Base-by-base conservation (phyloP, 2,329 filamentous ascomycete genomes). In the Beauveria sp. region DNA sequence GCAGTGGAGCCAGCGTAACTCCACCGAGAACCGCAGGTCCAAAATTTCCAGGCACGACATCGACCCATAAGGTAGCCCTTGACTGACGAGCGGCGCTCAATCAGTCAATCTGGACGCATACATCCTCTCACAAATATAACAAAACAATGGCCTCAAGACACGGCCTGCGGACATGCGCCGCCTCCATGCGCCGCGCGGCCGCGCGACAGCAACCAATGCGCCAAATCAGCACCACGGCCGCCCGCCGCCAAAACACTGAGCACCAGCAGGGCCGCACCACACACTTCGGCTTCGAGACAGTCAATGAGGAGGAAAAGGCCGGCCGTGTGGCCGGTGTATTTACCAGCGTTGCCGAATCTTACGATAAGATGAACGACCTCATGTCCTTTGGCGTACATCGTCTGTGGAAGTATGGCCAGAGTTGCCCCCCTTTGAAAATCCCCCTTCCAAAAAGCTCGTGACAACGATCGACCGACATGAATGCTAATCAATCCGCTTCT, bases 331-430 rank as follows among this genome's bases (percentile, higher is more conserved):
- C 89, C 64, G 86, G 85, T 48, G 95, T 99, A 63, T 99, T 99
- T 79, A 93, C 91, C 75, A 97, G 89, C 67, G 95, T 99, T 46
- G 95, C 95, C 67, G 87, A 90, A 65, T 91, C 89, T 20, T 99
- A 99, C 77, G 95, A 99, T 76, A 89, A 88, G 65, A 99, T 99
- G 95, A 99, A 99, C 78, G 95, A 99, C 75, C 83, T 98, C 67
- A 99, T 99, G 95, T 98, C 95, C 8, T 85, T 99, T 53, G 95
- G 95, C 61, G 93, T 96, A 77, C 95, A 99, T 75, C 89, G 95
- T 49, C 80, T 99, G 43, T 99, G 95, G 95, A 99, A 88, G 84
- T 84, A 68, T 55, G 81, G 12, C 38, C 34, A 38, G 12, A 38
- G 6, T 38, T 38, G 34, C 6, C 34, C 34, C 34, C 34, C 34